Percentiles rank a stretch among this genome's conserved stretches.
These are phyloP conservation scores for Cytospora piceae DNA, from an alignment of 2,329 filamentous ascomycete genomes.

Conservation along the genomic window DNA sequence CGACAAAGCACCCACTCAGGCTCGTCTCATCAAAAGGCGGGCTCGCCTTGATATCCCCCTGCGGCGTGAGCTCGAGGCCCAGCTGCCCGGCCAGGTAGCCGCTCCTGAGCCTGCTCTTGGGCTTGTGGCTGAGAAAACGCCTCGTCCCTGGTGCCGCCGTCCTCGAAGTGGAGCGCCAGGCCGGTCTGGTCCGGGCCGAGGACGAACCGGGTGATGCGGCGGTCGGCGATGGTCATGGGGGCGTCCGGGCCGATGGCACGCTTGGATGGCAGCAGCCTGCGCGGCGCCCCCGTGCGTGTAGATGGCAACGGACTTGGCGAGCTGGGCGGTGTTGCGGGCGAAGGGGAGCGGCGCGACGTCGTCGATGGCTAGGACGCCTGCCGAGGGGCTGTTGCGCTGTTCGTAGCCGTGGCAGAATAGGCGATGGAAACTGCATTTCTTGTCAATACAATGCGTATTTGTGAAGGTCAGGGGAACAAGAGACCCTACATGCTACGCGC, in stretches of 20 bases:
- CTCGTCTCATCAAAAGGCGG: slow-evolving; percentile 3
- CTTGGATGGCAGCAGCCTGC: no score
- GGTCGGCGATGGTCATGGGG: background rate
- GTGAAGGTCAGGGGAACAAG: no score
- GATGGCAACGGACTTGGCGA: no score
- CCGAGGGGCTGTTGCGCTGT: slow-evolving; percentile 50
- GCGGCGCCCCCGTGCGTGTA: no score
- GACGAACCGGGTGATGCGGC: slow-evolving; percentile 5
- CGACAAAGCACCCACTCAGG: slow-evolving; percentile 11
- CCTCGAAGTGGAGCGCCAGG: background rate
- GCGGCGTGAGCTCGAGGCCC: slow-evolving; percentile 9
- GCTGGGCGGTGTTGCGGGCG: no score
- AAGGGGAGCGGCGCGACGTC: no score
- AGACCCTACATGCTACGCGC: slow-evolving; percentile 50
- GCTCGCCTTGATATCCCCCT: slow-evolving; percentile 3
- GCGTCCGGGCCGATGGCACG: background rate
- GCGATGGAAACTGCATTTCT: slow-evolving; percentile 54
- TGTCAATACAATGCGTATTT: no score
- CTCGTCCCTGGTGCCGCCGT: background rate
- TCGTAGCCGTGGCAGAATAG: slow-evolving; percentile 65
- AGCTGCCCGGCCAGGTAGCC: slow-evolving; percentile 12
- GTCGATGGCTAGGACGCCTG: slow-evolving; percentile 48
- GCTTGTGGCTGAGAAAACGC: slow-evolving; percentile 20
- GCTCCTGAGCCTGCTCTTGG: slow-evolving; percentile 5
- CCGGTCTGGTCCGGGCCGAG: background rate